Evolutionary conservation across 805 yeast genomes (phyloP), one percentile per base, ranked within the genome.

Genomic region (Nakazawaea peltata): DNA sequence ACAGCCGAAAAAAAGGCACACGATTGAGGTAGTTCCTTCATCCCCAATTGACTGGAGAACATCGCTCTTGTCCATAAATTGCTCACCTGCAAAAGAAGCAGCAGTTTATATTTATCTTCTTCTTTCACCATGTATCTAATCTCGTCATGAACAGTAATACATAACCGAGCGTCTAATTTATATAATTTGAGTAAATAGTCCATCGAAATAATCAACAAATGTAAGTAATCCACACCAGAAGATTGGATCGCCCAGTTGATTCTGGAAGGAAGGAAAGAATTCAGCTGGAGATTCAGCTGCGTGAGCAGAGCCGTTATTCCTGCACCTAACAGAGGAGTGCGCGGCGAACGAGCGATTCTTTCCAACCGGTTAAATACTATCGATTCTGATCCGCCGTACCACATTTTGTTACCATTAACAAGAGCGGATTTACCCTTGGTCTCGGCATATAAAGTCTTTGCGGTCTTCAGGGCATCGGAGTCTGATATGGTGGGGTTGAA

Each of bases 171-270:
- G 24, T 81, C 71, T 9, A 94, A 61, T 3, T 62, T 50, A 55
- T 76, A 90, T 41, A 66, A 69, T 26, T 73, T 67, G 27, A 73
- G 64, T 46, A 92, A 63, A 48, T 87, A 85, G 39, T 85, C 83
- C 97, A 94, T 88, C 0, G 95, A 74, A 4, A 86, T 73, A 32
- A 90, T 68, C 41, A 92, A 55, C 27, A 92, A 54, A 53, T 92
- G 99, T 34, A 92, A 64, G 50, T 94, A 92, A 54, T 92, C 98
- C 14, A 94, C 99, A 25, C 98, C 99, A 1, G 96, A 85, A 16
- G 96, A 85, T 55, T 92, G 99, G 51, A 92, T 92, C 1, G 96
- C 85, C 99, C 99, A 92, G 50, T 92, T 92, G 43, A 88, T 80
- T 48, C 99, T 61, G 2, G 96, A 86, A 0, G 98, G 92, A 44